A percentile compares a stretch with the other conserved stretches of the same genome.
phyloP scores from a whole-genome alignment of 1,139 yeast species.

The Yamadazyma membranifaciens region DNA sequence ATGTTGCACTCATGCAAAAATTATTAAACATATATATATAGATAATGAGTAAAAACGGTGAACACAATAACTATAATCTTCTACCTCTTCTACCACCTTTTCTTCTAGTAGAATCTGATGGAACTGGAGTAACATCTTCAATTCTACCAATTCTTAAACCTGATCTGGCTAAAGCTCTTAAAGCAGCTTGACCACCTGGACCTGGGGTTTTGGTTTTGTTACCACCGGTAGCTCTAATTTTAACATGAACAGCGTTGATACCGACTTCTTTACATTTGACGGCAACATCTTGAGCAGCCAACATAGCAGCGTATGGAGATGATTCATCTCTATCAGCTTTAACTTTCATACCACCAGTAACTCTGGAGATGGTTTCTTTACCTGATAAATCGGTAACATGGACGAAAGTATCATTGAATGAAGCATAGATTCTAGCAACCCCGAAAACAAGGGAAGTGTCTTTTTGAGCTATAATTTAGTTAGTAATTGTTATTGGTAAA shows the following conservation, averaged over 20 bases:
- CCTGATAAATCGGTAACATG: constrained; percentile 99
- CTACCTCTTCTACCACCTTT: constrained; percentile 99
- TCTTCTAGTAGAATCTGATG: constrained; percentile 99
- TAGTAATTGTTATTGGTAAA: constrained; percentile 10
- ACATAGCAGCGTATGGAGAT: constrained; percentile 99
- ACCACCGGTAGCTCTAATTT: constrained; percentile 99
- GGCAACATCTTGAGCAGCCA: constrained; percentile 99
- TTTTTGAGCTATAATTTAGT: constrained; percentile 18
- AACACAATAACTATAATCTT: constrained; percentile 72
- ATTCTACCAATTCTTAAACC: constrained; percentile 99
- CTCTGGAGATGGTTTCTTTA: constrained; percentile 99
- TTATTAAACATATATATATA: constrained; percentile 14
- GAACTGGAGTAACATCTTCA: constrained; percentile 99
- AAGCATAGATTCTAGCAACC: constrained; percentile 99
- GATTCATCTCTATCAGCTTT: constrained; percentile 99
- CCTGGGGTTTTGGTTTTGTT: constrained; percentile 99
- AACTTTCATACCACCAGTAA: constrained; percentile 99
- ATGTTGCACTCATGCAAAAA: constrained; percentile 14
- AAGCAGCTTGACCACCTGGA: constrained; percentile 99
- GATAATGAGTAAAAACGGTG: constrained; percentile 4
- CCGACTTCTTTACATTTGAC: constrained; percentile 99
- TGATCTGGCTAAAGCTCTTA: constrained; percentile 99
- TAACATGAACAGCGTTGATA: constrained; percentile 98
- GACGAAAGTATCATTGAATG: constrained; percentile 99
- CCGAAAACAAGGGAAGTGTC: constrained; percentile 94